Evolutionary conservation across 768 basidiomycete species (phyloP).

Genomic region (Collybia sp.): DNA sequence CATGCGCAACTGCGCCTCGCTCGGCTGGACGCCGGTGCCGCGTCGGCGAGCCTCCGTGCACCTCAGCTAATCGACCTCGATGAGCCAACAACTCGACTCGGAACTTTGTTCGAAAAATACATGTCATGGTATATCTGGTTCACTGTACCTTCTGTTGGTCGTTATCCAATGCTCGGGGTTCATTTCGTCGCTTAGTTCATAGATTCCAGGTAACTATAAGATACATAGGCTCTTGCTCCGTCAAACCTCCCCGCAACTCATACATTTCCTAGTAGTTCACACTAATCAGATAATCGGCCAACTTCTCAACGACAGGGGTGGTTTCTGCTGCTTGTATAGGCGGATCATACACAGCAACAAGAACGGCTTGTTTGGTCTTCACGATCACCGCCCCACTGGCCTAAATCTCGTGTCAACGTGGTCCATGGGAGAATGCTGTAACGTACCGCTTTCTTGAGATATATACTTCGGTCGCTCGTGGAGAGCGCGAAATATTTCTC

Average conservation of each 20-base stretch:
- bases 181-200: too few relatives aligned
- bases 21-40: too few relatives aligned
- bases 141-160: too few relatives aligned
- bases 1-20: too few relatives aligned
- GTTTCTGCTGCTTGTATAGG: slow-evolving; percentile 67
- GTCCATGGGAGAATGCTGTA: not conserved
- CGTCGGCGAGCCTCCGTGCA: too few relatives aligned
- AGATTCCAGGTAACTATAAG: slow-evolving; percentile 5
- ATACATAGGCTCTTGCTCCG: slow-evolving; percentile 11
- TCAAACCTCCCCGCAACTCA: slow-evolving; percentile 1
- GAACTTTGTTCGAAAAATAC: too few relatives aligned
- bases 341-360: slow-evolving; percentile 69
- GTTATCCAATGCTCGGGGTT: too few relatives aligned
- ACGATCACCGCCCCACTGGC: slow-evolving; percentile 69
- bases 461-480: slow-evolving; percentile 47
- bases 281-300: slow-evolving; percentile 76
- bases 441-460: slow-evolving; percentile 77
- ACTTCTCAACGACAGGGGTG: slow-evolving; percentile 55
- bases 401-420: slow-evolving; percentile 30
- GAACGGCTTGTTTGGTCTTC: slow-evolving; percentile 81
- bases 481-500: slow-evolving; percentile 72
- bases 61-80: too few relatives aligned
- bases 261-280: slow-evolving; percentile 41
- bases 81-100: too few relatives aligned
- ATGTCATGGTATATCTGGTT: too few relatives aligned